Evolutionary conservation across 2,329 filamentous ascomycete genomes (phyloP), one percentile per base, ranked within the genome.

Genomic region (Talaromyces sp.): DNA sequence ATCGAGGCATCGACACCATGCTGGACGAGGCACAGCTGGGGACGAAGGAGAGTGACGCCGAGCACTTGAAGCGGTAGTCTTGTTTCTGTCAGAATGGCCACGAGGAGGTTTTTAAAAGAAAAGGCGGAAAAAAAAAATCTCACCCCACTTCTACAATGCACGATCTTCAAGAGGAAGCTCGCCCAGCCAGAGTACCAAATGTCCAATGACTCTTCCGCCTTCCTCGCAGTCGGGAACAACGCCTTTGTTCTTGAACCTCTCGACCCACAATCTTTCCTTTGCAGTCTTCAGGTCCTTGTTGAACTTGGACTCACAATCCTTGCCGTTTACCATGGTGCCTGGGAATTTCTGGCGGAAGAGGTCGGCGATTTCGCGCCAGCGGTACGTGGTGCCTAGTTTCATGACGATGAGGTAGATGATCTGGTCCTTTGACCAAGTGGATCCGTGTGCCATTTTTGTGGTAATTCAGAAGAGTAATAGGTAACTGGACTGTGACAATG

Each of bases 1-100:
- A 91, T 60, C 86, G 89, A 69, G 95, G 95, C 60, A 96, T 99
- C 71, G 92, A 98, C 75, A 90, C 89, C 69, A 90, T 98, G 81
- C 80, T 99, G 11, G 90, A 93, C 8, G 95, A 98, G 69, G 93
- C 93, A 19, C 84, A 93, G 62, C 91, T 95, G 66, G 90, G 93
- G 70, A 93, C 91, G 69, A 90, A 87, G 69, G 95, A 98, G 67
- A 95, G 91, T 64, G 93, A 98, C 72, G 80, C 86, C 11, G 81
- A 89, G 65, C 84, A 89, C 68, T 80, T 90, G 79, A 76, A 70
- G 55, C 72, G 67, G 63, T 69, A 62, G 61, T 41, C 46, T 43
- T 52, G 32, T 32, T 24, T 27, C 32, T 49, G 46, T 41, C 50
- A 59, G 51, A 9, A 51, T 11, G 31, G 49, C 41, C 51, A 51